Conservation (phyloP, 2,329 filamentous ascomycete genomes). For the Microcyclosporella mali region DNA sequence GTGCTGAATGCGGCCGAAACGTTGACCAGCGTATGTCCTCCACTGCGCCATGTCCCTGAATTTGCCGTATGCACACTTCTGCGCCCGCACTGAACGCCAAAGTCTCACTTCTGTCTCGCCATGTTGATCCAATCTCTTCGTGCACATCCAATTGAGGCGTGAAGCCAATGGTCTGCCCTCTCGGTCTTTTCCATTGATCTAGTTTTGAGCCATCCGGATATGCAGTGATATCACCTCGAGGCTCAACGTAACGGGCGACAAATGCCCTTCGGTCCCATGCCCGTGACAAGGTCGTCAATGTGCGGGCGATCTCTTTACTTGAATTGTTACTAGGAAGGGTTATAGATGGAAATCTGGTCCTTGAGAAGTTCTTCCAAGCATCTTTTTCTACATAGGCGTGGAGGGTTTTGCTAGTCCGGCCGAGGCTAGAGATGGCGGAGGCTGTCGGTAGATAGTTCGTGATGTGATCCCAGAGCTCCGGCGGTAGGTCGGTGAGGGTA, state of each 20-base stretch:
- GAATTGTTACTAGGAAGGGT: constrained; percentile 26
- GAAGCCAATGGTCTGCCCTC: constrained; percentile 53
- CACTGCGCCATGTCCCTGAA: constrained; percentile 27
- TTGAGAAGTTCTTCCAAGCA: constrained; percentile 46
- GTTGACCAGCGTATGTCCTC: constrained; percentile 41
- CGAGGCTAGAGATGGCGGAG: constrained; percentile 39
- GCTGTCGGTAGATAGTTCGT: constrained; percentile 40
- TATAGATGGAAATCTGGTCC: constrained; percentile 42
- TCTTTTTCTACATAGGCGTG: constrained; percentile 40
- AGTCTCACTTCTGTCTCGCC: constrained; percentile 49
- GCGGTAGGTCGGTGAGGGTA: constrained; percentile 32
- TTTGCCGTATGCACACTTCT: constrained; percentile 46
- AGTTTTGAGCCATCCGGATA: constrained; percentile 24
- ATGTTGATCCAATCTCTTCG: constrained; percentile 30
- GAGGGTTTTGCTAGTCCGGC: constrained; percentile 42
- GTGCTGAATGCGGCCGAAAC: constrained; percentile 46
- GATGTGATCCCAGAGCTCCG: constrained; percentile 35
- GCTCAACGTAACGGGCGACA: constrained; percentile 49
- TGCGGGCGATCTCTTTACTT: constrained; percentile 48
- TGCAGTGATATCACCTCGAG: constrained; percentile 31
- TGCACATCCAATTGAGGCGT: constrained; percentile 39
- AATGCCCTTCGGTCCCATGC: constrained; percentile 54
- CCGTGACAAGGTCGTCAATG: constrained; percentile 50
- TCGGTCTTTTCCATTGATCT: constrained; percentile 37
- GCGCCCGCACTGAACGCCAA: constrained; percentile 57